These are phyloP conservation scores for Penicillium sp. DNA, from an alignment of 2,329 filamentous ascomycete species.

Conservation along the genomic window DNA sequence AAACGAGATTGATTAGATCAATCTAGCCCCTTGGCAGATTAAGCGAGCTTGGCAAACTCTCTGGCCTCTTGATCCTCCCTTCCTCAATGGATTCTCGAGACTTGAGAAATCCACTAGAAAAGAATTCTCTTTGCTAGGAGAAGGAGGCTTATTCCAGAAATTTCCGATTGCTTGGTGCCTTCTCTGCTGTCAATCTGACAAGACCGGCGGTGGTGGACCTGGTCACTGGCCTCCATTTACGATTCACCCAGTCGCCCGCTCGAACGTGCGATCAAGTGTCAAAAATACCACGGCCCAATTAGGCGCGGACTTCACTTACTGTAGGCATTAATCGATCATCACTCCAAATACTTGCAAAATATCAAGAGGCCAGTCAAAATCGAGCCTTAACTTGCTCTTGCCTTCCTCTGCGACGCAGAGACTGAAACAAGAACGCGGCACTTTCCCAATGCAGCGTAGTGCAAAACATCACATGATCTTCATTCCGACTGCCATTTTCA, in stretches of 20 bases:
- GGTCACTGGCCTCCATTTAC: too few relatives aligned
- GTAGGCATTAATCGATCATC: too few relatives aligned
- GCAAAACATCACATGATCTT: background rate
- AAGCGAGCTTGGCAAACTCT: constrained; percentile 1
- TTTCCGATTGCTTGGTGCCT: background rate
- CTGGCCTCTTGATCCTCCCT: background rate
- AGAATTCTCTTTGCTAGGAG: too few relatives aligned
- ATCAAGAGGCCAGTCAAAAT: too few relatives aligned
- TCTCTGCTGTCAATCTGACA: background rate
- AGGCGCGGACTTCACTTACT: background rate
- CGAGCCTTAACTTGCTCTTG: too few relatives aligned
- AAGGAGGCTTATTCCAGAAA: too few relatives aligned
- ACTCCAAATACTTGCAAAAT: too few relatives aligned
- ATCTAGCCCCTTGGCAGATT: background rate
- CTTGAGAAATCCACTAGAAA: background rate
- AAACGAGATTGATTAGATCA: constrained; percentile 8
- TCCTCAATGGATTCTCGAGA: background rate
- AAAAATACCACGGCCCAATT: background rate
- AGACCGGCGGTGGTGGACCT: background rate
- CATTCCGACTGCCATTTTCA: too few relatives aligned
- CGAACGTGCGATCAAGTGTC: background rate
- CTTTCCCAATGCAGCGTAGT: background rate
- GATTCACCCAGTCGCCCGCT: background rate
- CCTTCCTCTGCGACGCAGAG: background rate
- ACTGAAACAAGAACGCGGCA: background rate